Evolutionary conservation across 495 filamentous ascomycete genomes (phyloP), one percentile per base, ranked within the genome.

Genomic region (Pyronema omphalodes): DNA sequence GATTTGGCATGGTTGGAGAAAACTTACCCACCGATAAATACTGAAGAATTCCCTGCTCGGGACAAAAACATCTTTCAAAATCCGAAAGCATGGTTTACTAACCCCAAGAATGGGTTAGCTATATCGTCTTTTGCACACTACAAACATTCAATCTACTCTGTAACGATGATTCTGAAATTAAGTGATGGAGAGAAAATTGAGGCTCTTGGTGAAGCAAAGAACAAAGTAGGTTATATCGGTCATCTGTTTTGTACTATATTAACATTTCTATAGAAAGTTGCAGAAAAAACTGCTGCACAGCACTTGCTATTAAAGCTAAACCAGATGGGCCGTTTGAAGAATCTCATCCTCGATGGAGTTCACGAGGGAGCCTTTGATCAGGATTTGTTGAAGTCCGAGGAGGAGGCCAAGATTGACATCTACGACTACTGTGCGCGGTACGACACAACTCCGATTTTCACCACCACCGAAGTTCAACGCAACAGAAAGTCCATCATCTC

Each of bases 361-460:
- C 53, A 61, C 23, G 34, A 55, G n/a, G 60, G 60, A 34, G 39
- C 54, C 9, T 54, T 60, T 29, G 59, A 68, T 17, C 55, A 59
- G 18, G 54, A 62, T 41, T 40, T 59, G 18, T 56, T 60, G 11
- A 57, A 36, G 9, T 62, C 68, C 17, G 65, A 65, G 50, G 58
- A 57, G n/a, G 62, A 68, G 59, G 67, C 65, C 3, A 63, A 62
- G 15, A 55, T 64, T 55, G 73, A 74, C 51, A 66, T 74, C 34
- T 74, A 71, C 61, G 71, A 74, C 54, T 74, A 74, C 56, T 71
- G 70, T 37, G 72, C 73, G 4, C 60, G 70, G 37, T 72, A 71
- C 54, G 68, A 70, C 44, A 48, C 55, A 7, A 55, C 72, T 14
- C 72, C 72, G 4, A 58, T 18, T 5, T 63, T 73, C 37, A 57